Percentiles rank a stretch among this genome's conserved stretches.
These are phyloP conservation scores for Cordyceps javanica DNA, from an alignment of 2,329 filamentous ascomycete genomes.

Conservation along the genomic window DNA sequence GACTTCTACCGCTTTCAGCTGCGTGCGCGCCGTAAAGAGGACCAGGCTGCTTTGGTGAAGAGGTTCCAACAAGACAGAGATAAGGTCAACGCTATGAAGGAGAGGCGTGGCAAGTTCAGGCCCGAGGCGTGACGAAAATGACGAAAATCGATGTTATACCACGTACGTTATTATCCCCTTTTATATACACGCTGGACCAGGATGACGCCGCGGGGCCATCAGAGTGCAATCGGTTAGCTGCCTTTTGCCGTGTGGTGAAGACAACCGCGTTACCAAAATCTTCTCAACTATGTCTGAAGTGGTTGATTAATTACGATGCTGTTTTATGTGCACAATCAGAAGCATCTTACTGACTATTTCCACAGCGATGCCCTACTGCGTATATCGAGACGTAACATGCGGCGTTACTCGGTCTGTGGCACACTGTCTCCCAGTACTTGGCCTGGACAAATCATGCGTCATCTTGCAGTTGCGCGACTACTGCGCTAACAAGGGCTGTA, in stretches of 20 bases:
- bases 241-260: slow-evolving; percentile 44
- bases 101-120: slow-evolving; percentile 57
- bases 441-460: background rate
- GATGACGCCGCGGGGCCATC: slow-evolving; percentile 53
- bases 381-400: background rate
- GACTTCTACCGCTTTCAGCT: slow-evolving; percentile 84
- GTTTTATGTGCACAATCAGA: background rate
- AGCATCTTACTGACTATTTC: background rate
- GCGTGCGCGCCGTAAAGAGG: slow-evolving; percentile 70
- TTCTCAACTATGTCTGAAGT: slow-evolving; percentile 57
- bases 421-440: background rate
- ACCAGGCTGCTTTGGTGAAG: slow-evolving; percentile 60
- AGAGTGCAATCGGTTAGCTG: slow-evolving; percentile 22
- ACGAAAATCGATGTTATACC: background rate
- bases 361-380: background rate
- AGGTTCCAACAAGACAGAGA: slow-evolving; percentile 71
- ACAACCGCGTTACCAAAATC: slow-evolving; percentile 57
- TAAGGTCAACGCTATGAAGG: slow-evolving; percentile 66
- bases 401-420: background rate
- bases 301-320: background rate
- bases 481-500: background rate
- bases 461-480: background rate
- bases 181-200: slow-evolving; percentile 21
- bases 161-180: background rate
- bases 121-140: slow-evolving; percentile 34